A percentile compares a stretch with the other conserved stretches of the same genome.
phyloP scores from a whole-genome alignment of 192 early-diverging fungal species.

The Backusella luteola region DNA sequence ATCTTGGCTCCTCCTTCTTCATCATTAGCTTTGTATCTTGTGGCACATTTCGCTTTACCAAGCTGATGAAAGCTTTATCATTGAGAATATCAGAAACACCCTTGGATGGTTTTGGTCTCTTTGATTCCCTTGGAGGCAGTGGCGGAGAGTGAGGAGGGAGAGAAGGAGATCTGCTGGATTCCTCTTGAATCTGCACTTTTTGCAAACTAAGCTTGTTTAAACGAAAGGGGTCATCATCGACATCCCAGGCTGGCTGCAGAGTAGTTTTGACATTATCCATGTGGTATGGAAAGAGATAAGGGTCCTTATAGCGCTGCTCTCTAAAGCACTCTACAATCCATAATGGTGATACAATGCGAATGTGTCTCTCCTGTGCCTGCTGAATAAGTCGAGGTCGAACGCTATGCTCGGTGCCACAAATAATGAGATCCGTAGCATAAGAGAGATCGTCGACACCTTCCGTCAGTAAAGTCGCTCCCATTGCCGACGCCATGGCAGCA shows the following conservation, averaged over 20 bases:
- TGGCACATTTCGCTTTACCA: not conserved
- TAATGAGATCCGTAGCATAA: not conserved
- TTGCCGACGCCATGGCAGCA: not conserved
- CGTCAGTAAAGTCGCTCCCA: not conserved
- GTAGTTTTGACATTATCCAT: not conserved
- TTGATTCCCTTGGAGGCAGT: not conserved
- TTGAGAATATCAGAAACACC: not conserved
- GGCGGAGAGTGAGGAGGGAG: not conserved
- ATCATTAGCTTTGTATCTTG: not conserved
- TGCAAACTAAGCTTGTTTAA: not conserved
- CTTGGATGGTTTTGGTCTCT: not conserved
- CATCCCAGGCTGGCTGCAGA: not conserved
- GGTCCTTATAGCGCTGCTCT: not conserved
- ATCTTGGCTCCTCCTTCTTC: not conserved
- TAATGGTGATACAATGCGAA: not conserved
- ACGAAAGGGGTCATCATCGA: not conserved
- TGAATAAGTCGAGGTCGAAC: not conserved
- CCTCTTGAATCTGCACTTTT: not conserved
- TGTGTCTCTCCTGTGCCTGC: not conserved
- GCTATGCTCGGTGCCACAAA: not conserved
- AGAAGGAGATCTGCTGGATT: not conserved
- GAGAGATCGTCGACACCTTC: not conserved
- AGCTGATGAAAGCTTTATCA: not conserved
- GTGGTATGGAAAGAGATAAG: not conserved
- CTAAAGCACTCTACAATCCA: not conserved